These are phyloP conservation scores for Trichoderma semiorbis DNA, from an alignment of 2,329 filamentous ascomycete species.

Conservation along the genomic window DNA sequence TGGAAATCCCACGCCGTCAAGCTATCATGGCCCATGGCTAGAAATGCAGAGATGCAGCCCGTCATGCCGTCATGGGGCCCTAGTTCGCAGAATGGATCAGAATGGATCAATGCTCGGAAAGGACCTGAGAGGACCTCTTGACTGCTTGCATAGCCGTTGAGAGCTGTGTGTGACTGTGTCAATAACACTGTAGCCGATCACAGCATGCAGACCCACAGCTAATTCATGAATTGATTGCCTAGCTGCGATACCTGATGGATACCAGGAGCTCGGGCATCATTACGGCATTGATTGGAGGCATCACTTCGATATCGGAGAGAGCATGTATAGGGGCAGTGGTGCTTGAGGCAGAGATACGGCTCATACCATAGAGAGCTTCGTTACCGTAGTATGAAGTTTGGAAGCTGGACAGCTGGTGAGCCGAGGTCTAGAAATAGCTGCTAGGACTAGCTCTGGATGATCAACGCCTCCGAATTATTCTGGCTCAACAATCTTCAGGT, in stretches of 20 bases:
- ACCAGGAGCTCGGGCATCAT: neutral
- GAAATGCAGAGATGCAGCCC: neutral
- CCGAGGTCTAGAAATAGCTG: neutral
- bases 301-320: neutral
- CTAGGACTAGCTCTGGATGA: neutral
- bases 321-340: neutral
- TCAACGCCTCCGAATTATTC: neutral
- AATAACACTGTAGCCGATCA: conserved; percentile 13
- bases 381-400: neutral
- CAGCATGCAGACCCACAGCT: conserved; percentile 5
- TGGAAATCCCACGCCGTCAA: neutral
- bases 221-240: neutral
- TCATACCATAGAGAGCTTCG: too few species aligned
- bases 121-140: neutral
- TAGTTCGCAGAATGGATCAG: neutral
- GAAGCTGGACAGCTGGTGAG: neutral
- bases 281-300: neutral
- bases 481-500: neutral
- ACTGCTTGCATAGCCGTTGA: conserved; percentile 1
- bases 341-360: neutral
- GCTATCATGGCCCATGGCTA: neutral
- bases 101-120: neutral
- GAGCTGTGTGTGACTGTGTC: neutral
- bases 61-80: neutral
- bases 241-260: neutral